Evolutionary conservation across 2,329 filamentous ascomycete genomes (phyloP), one percentile per base, ranked within the genome.

Genomic region (Colletotrichum cordylinicola): DNA sequence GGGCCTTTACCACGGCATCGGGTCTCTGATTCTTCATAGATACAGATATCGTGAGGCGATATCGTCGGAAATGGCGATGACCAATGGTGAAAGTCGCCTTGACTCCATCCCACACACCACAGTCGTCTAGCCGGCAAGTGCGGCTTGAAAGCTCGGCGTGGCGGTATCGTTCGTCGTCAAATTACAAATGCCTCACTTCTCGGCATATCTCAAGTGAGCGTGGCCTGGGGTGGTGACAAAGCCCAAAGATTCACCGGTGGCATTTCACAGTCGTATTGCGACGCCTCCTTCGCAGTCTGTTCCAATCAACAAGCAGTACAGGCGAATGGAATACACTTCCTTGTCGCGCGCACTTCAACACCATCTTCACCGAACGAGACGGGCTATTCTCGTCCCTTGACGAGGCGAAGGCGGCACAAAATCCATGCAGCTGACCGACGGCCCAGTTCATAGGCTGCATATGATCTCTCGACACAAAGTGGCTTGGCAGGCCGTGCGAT

Each of bases 1-100:
- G 61, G 27, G 33, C 55, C 35, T 61, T 60, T 72, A 72, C 72
- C 68, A 39, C 39, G 31, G 55, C 16, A 37, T 56, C 62, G 72
- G 72, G 68, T 67, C 16, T 39, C 55, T 67, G 10, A 62, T 9
- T 62, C 58, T 62, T 62, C n/a, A 62, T 33, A 21, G 58, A 70
- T 18, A 70, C 31, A 64, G n/a, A 24, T 71, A 37, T 27, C 10
- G 64, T 64, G 67, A 75, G 74, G 61, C 66, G 21, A 74, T 67
- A 48, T 48, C 31, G 9, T 21, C 33, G 55, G 39, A 27, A 55
- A 68, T 71, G 67, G 55, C 67, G 31, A 65, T 60, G 52, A 21
- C 67, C 27, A 77, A 60, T 64, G 18, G 33, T 81, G 7, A n/a
- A 16, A 27, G 55, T 58, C 12, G 37, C 33, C 33, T 5, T 8